Conservation (phyloP, 164 flowering plant genomes). For the Aristolochia californica region DNA sequence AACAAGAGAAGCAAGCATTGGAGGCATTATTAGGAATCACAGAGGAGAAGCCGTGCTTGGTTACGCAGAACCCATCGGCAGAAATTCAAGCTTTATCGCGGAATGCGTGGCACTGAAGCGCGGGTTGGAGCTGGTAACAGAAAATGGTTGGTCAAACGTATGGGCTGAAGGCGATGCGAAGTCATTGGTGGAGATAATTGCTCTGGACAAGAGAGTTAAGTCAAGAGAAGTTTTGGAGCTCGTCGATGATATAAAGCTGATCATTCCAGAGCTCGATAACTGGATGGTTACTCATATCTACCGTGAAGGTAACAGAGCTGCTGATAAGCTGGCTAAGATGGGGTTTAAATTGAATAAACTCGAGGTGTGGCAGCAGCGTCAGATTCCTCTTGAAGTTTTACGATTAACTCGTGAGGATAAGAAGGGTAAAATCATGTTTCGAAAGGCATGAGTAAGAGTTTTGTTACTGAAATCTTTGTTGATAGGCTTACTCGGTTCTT, state of each 20-base stretch:
- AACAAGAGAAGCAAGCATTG: constrained; percentile 50
- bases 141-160: constrained; percentile 51
- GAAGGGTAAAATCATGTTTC: constrained; percentile 20
- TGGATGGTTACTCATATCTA: constrained; percentile 40
- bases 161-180: constrained; percentile 79
- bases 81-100: constrained; percentile 38
- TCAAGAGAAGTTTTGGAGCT: constrained; percentile 32
- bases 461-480: too few relatives aligned
- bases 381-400: constrained; percentile 39
- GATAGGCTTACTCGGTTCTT: too few relatives aligned
- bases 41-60: constrained; percentile 55
- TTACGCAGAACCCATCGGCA: constrained; percentile 60
- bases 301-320: constrained; percentile 64
- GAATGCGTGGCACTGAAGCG: constrained; percentile 46
- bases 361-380: constrained; percentile 29
- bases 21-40: constrained; percentile 60
- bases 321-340: constrained; percentile 57
- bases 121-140: constrained; percentile 53
- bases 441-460: background rate
- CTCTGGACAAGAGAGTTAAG: constrained; percentile 17
- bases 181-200: constrained; percentile 36
- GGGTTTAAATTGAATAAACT: constrained; percentile 41
- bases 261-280: constrained; percentile 37
- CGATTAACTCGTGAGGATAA: constrained; percentile 51
- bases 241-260: constrained; percentile 25